phyloP scores from a whole-genome alignment of 257 asterid species.

The Przewalskia tangutica region DNA sequence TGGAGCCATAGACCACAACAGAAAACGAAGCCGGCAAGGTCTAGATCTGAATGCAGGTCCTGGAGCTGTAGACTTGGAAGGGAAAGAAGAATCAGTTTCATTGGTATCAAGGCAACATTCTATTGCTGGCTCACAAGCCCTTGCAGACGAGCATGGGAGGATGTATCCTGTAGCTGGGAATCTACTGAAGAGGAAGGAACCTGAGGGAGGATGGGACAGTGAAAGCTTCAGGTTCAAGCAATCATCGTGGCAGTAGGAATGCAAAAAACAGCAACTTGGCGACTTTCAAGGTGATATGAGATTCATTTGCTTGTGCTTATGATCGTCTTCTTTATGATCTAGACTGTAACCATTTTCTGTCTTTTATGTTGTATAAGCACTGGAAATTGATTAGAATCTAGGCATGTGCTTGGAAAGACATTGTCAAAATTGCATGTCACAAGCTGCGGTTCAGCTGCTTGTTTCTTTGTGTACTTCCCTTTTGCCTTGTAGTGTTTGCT shows the following conservation, averaged over 20 bases:
- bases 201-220: conserved; percentile 68
- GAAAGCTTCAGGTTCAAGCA: conserved; percentile 68
- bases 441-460: neutral
- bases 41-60: conserved; percentile 85
- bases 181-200: conserved; percentile 61
- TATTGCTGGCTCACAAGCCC: conserved; percentile 44
- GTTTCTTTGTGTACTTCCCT: neutral
- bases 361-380: neutral
- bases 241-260: conserved; percentile 43
- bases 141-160: conserved; percentile 56
- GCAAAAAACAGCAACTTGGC: neutral
- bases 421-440: neutral
- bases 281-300: neutral
- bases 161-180: conserved; percentile 39
- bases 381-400: neutral
- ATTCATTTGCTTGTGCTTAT: neutral
- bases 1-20: conserved; percentile 36
- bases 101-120: conserved; percentile 42
- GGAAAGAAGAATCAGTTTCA: conserved; percentile 45
- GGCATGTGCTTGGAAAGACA: neutral
- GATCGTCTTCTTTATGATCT: neutral
- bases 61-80: conserved; percentile 51
- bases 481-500: neutral
- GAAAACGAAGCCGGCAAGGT: conserved; percentile 62
- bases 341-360: neutral